Conservation (phyloP, 352 stramenopile species). For the Phytophthora citricola region DNA sequence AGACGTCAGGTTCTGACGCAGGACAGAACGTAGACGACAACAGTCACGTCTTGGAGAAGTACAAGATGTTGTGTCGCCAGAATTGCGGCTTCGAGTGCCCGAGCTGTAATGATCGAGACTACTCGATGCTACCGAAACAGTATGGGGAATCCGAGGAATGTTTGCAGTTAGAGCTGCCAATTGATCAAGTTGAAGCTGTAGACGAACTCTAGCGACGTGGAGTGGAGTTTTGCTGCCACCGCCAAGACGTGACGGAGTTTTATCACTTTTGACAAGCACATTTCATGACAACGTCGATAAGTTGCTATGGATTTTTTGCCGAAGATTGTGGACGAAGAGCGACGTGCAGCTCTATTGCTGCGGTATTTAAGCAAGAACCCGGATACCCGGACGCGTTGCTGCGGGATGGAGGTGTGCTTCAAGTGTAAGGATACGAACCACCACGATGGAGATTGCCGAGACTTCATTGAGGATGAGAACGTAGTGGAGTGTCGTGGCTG, state of each 20-base stretch:
- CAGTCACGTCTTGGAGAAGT: constrained; percentile 64
- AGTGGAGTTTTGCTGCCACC: constrained; percentile 53
- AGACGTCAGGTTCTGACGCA: not conserved
- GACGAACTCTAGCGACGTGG: constrained; percentile 28
- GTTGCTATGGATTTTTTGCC: constrained; percentile 37
- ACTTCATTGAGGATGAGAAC: constrained; percentile 64
- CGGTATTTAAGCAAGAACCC: constrained; percentile 52
- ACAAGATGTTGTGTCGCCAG: constrained; percentile 57
- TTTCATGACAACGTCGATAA: constrained; percentile 32
- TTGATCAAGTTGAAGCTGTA: constrained; percentile 28
- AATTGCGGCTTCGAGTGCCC: constrained; percentile 68
- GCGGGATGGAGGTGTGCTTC: constrained; percentile 72
- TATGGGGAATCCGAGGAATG: constrained; percentile 15
- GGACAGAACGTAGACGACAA: constrained; percentile 32
- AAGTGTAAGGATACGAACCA: too few relatives aligned
- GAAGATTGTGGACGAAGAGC: constrained; percentile 61
- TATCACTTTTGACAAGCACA: constrained; percentile 41
- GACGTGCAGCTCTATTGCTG: constrained; percentile 56
- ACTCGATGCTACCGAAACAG: constrained; percentile 52
- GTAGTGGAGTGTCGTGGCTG: constrained; percentile 64
- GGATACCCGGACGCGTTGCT: constrained; percentile 53
- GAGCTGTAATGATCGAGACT: constrained; percentile 63
- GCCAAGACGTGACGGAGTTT: constrained; percentile 28
- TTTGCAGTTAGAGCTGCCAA: constrained; percentile 7
- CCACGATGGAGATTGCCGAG: too few relatives aligned